A percentile compares a stretch with the other conserved stretches of the same genome.
Evolutionary conservation across 2,329 filamentous ascomycete genomes (phyloP).

Genomic region (Pezicula neosporulosa): DNA sequence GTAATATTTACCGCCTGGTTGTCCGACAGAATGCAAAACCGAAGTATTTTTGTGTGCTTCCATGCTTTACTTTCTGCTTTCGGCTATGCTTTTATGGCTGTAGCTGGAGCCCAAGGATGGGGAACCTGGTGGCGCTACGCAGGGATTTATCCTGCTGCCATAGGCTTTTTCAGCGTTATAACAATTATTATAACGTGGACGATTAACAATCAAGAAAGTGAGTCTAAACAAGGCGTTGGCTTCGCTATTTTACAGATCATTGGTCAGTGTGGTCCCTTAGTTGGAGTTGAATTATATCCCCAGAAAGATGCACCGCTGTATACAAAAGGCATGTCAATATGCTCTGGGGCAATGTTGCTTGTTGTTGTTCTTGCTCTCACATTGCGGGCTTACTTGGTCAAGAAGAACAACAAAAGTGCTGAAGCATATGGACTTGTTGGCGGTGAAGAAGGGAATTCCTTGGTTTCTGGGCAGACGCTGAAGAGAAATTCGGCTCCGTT

Average conservation of each 20-base stretch:
- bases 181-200: conserved; percentile 85
- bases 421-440: conserved; percentile 14
- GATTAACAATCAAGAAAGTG: conserved; percentile 76
- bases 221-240: conserved; percentile 67
- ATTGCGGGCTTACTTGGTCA: conserved; percentile 32
- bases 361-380: conserved; percentile 39
- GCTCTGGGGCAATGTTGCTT: conserved; percentile 44
- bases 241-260: conserved; percentile 80
- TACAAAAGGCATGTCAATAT: conserved; percentile 44
- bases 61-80: conserved; percentile 64
- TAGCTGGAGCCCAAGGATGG: conserved; percentile 47
- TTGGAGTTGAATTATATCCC: conserved; percentile 53
- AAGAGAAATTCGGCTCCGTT: neutral
- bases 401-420: conserved; percentile 17
- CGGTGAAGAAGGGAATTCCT: conserved; percentile 8
- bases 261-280: conserved; percentile 39
- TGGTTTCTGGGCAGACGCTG: neutral
- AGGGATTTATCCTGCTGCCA: conserved; percentile 73
- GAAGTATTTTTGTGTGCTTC: conserved; percentile 63
- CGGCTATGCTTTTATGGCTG: conserved; percentile 58
- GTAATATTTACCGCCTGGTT: conserved; percentile 70
- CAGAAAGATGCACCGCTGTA: conserved; percentile 45
- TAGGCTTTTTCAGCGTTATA: conserved; percentile 81
- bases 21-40: conserved; percentile 63
- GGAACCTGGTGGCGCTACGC: conserved; percentile 58